Evolutionary conservation across 2,329 filamentous ascomycete genomes (phyloP), one percentile per base, ranked within the genome.

Genomic region (Fragosphaeria purpurea): DNA sequence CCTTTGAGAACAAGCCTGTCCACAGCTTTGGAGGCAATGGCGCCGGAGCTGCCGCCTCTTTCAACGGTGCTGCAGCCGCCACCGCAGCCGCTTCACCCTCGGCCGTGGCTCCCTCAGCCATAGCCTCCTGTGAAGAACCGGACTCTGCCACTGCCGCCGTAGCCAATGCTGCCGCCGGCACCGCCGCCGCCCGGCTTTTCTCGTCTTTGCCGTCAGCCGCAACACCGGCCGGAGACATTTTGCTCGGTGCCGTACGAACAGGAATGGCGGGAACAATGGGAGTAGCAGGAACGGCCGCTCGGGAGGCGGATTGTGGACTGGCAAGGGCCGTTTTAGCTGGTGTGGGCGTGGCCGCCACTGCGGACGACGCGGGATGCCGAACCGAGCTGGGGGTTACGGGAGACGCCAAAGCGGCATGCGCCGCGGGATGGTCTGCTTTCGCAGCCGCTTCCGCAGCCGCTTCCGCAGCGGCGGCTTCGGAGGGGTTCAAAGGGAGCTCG

Each of bases 211-310:
- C 50, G 12, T 7, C 51, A 30, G 44, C 45, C 40, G 55, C 42
- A 6, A 41, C 31, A 4, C 11, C 12, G 8, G 41, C n/a, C 2
- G 40, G 42, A 5, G 35, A 11, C 1, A 33, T 32, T 13, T 52
- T 52, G 7, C 38, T 41, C 4, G 47, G 11, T 12, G 30, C 33
- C 7, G 46, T 13, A 4, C 50, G 55, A 5, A 50, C 76, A 6
- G 74, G 72, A 7, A 75, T 57, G 37, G 63, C 68, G 7, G 75
- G 75, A 30, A 77, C 53, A n/a, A 73, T 65, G 4, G 74, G 73
- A 41, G 72, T 56, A 1, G 70, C 70, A 9, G 70, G 68, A 5
- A 66, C 59, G 22, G 66, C 63, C 11, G 67, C 53, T 7, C 69
- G 70, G 40, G 56, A 58, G 40, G 57, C 59, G 44, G 42, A 12